Evolutionary conservation across 257 asterid species (phyloP).

Genomic region (Gardenia jasminoides): DNA sequence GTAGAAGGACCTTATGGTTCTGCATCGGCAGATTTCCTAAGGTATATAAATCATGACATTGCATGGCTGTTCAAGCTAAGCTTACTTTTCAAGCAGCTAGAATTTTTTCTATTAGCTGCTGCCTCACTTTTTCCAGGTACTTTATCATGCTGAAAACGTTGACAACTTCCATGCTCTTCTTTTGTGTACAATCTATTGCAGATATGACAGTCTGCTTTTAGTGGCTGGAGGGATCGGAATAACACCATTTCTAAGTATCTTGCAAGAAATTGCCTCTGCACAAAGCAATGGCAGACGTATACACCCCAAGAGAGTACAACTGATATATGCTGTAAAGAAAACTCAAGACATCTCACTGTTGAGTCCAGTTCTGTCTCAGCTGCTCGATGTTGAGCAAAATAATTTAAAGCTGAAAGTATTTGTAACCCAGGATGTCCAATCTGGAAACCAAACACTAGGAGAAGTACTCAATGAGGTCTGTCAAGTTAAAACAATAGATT

Average conservation of each 20-base stretch:
- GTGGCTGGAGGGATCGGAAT: conserved; percentile 92
- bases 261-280: conserved; percentile 49
- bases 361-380: conserved; percentile 50
- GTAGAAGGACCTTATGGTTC: conserved; percentile 92
- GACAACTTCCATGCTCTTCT: neutral
- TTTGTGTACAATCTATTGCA: conserved; percentile 28
- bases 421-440: conserved; percentile 59
- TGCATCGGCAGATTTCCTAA: conserved; percentile 52
- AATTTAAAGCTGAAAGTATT: conserved; percentile 49
- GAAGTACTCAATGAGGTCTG: conserved; percentile 43
- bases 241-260: conserved; percentile 71
- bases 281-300: conserved; percentile 24
- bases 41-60: conserved; percentile 33
- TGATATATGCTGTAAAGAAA: conserved; percentile 48
- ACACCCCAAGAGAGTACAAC: conserved; percentile 49
- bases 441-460: conserved; percentile 31
- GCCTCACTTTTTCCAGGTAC: neutral
- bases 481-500: conserved; percentile 30
- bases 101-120: neutral
- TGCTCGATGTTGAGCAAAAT: conserved; percentile 34
- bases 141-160: neutral
- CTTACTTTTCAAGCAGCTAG: neutral
- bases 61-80: neutral
- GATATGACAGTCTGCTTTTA: conserved; percentile 61
- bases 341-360: conserved; percentile 55